These are phyloP conservation scores for barley (Hordeum vulgare) DNA, from an alignment of 176 grass and related monocot genomes.

Conservation along the genomic window MorexV3_pseudomolecules_assembly NC_058519.1:310335189-310335688, in stretches of 20 bases:
- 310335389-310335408: slow-evolving; percentile 54
- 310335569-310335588: slow-evolving; percentile 25
- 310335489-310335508: slow-evolving; percentile 5
- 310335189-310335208: neutral
- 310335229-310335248: neutral
- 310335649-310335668: slow-evolving; percentile 22
- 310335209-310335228: neutral
- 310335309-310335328: neutral
- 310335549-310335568: slow-evolving; percentile 7
- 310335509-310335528: slow-evolving; percentile 48
- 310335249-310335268: neutral
- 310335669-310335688: slow-evolving; percentile 42
- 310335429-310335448: slow-evolving; percentile 38
- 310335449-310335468: slow-evolving; percentile 21
- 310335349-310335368: neutral
- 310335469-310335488: slow-evolving; percentile 45
- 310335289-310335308: neutral
- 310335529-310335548: slow-evolving; percentile 26
- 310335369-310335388: slow-evolving; percentile 68
- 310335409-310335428: slow-evolving; percentile 65
- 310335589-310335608: neutral
- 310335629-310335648: slow-evolving; percentile 36
- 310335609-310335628: slow-evolving; percentile 40
- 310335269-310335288: neutral
- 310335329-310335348: slow-evolving; percentile 2